Conservation (phyloP, 257 asterid species). For the Gynochthodes officinalis region DNA sequence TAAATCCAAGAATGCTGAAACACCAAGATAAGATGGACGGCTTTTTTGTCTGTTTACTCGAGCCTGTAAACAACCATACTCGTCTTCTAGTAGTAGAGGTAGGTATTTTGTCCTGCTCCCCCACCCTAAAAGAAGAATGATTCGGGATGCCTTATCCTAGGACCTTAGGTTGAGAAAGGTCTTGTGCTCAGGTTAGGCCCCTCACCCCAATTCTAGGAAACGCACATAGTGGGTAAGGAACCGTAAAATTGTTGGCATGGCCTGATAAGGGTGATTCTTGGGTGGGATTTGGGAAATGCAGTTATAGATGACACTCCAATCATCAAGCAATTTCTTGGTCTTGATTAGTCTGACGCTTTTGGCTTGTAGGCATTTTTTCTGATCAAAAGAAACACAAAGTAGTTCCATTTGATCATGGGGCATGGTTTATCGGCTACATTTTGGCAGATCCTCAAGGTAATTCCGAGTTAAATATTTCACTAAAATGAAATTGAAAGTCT, state of each 20-base stretch:
- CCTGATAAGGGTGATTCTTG: too few relatives aligned
- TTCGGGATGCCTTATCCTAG: background rate
- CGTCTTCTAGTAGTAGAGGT: background rate
- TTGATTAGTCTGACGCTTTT: background rate
- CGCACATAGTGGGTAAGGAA: background rate
- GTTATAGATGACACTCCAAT: background rate
- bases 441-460: background rate
- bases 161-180: background rate
- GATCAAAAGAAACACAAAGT: background rate
- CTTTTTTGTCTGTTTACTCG: background rate
- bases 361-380: background rate
- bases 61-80: background rate
- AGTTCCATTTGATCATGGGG: background rate
- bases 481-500: constrained; percentile 8
- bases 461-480: background rate
- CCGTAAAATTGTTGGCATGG: background rate
- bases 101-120: background rate
- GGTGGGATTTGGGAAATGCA: too few relatives aligned
- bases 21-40: constrained; percentile 1
- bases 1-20: background rate
- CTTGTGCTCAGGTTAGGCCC: constrained; percentile 16
- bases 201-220: background rate
- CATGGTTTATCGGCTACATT: background rate
- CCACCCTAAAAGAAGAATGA: constrained; percentile 7
- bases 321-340: background rate